These are phyloP conservation scores for Kandelia obovata DNA, from an alignment of 345 rosid species.

Conservation along the genomic window DNA sequence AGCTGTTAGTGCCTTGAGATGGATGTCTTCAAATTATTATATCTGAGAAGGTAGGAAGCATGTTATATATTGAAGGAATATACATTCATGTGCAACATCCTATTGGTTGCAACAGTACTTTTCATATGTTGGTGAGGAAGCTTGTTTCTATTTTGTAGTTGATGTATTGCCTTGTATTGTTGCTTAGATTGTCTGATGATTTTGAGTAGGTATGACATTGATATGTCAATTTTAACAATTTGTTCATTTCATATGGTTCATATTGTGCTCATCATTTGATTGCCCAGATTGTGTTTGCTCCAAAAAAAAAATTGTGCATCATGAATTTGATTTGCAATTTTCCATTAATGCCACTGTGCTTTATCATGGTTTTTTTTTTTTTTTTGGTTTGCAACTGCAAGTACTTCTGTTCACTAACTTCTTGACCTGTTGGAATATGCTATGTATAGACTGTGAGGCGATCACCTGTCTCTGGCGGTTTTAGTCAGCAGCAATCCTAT, in stretches of 20 bases:
- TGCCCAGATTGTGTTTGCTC: background rate
- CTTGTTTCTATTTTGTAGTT: too few species aligned
- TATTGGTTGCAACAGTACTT: too few species aligned
- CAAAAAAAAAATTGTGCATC: background rate
- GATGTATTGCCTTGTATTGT: too few species aligned
- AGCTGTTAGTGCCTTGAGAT: too few species aligned
- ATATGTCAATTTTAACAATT: background rate
- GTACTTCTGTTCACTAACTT: slow-evolving; percentile 16
- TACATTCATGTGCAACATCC: too few species aligned
- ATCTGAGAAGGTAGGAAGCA: too few species aligned
- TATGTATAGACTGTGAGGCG: slow-evolving; percentile 57
- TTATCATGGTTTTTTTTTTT: background rate
- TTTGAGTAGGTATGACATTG: too few species aligned
- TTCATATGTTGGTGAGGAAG: too few species aligned
- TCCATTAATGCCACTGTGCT: background rate
- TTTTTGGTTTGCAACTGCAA: background rate
- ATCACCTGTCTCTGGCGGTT: slow-evolving; percentile 54
- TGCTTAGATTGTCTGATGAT: too few species aligned
- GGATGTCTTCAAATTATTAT: too few species aligned
- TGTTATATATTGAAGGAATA: too few species aligned
- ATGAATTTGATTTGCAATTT: background rate
- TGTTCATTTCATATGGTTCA: background rate
- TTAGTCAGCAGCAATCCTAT: slow-evolving; percentile 52
- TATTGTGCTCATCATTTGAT: background rate
- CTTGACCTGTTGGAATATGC: slow-evolving; percentile 5